Evolutionary conservation across 257 asterid genomes (phyloP), one percentile per base, ranked within the genome.

Genomic region (Nicotiana benthamiana): DNA sequence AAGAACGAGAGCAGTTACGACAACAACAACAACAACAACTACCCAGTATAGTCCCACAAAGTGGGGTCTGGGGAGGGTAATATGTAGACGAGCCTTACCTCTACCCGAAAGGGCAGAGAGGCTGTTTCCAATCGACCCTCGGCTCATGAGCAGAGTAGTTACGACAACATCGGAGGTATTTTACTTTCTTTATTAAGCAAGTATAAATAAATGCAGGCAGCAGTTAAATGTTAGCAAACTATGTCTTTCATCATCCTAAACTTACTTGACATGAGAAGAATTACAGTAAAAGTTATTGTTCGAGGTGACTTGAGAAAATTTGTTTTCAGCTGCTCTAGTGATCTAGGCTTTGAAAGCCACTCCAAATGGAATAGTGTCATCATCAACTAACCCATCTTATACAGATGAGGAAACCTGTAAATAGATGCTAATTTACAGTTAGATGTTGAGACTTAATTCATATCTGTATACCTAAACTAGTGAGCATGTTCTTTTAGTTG

Each of bases 1-100:
- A 90, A 5, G 99, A 94, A 81, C 92, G 97, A 83, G 95, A 92
- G 81, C 89, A 92, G 80, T 81, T 90, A 84, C 90, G 97, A 64
- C 88, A 88, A 77, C 83, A 86, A n/a, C n/a, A n/a, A n/a, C n/a
- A n/a, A n/a, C n/a, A n/a, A n/a, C n/a, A n/a, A n/a, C n/a, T n/a
- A n/a, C n/a, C n/a, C n/a, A n/a, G n/a, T n/a, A n/a, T n/a, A n/a
- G n/a, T n/a, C n/a, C n/a, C n/a, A n/a, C n/a, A n/a, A n/a, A n/a
- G n/a, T n/a, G n/a, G n/a, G n/a, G n/a, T n/a, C n/a, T n/a, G n/a
- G n/a, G n/a, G n/a, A n/a, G n/a, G n/a, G n/a, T n/a, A n/a, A n/a
- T n/a, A n/a, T n/a, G n/a, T n/a, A n/a, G n/a, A n/a, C n/a, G n/a
- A n/a, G n/a, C n/a, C n/a, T n/a, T n/a, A n/a, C n/a, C n/a, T n/a